Evolutionary conservation across 2,329 filamentous ascomycete species (phyloP), one percentile per base, ranked within the genome.

Genomic region (Aspergillus oerlinghausenensis): DNA sequence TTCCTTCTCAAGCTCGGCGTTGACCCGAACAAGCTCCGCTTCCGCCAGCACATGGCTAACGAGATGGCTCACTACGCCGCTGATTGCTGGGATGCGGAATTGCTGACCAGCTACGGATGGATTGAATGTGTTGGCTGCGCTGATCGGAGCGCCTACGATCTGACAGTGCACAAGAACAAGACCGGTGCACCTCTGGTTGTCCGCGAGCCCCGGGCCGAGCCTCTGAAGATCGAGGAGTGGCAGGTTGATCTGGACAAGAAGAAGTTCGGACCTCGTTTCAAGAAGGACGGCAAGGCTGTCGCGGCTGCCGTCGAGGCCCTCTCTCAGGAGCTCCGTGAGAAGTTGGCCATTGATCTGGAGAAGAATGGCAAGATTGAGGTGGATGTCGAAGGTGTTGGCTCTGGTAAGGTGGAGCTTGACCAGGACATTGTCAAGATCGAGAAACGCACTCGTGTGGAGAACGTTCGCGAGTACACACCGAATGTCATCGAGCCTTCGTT

Each of bases 401-500:
- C 83, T 65, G 89, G 90, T 73, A 91, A 88, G 75, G 90, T 91
- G 25, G 87, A 93, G 71, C 79, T 97, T 52, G 81, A 82, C 66
- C 87, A 88, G 70, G 91, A 96, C 59, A 82, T 95, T 50, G 80
- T 99, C 70, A 84, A 81, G 57, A 91, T 97, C 65, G 89, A 92
- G 78, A 92, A 89, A 78, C 85, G 87, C 66, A 96, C 88, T 65
- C 83, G 91, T 61, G 83, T 86, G 3, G 90, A 96, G 75, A 88
- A 96, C 72, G 85, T 87, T 57, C 85, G 94, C 67, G 92, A 97
- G 73, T 99, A 90, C 79, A 95, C 88, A 0, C 93, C 93, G 58
- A 97, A 97, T 71, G 92, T 96, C 50, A 95, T 97, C 66, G 94
- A 99, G 79, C 94, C 93, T 1, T 97, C 93, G 0, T 99, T 97